These are phyloP conservation scores for Anacardium occidentale DNA, from an alignment of 345 rosid genomes.

Conservation along the genomic window DNA sequence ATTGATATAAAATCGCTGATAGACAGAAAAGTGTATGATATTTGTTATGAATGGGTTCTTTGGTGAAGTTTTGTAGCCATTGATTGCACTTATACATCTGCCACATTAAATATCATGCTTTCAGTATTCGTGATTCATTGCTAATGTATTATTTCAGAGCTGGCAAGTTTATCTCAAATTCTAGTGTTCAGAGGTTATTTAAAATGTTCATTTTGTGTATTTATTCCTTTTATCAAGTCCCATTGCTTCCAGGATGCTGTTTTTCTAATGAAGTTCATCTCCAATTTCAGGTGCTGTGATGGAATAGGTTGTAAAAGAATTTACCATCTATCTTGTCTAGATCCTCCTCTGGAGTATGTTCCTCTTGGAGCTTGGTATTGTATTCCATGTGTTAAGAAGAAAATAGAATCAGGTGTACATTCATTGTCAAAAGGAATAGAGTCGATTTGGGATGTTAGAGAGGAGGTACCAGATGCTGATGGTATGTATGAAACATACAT, in stretches of 20 bases:
- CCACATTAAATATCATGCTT: neutral
- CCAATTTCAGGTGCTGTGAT: slow-evolving; percentile 45
- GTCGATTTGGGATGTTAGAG: slow-evolving; percentile 49
- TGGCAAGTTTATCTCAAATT: neutral
- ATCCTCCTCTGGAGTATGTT: slow-evolving; percentile 37
- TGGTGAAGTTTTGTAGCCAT: neutral
- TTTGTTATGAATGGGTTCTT: neutral
- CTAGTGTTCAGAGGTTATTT: neutral
- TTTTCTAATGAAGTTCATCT: neutral
- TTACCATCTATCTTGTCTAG: slow-evolving; percentile 50
- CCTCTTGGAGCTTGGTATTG: slow-evolving; percentile 57
- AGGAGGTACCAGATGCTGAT: slow-evolving; percentile 29
- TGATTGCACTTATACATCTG: neutral
- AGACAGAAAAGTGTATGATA: too few relatives aligned
- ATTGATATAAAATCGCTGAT: too few relatives aligned
- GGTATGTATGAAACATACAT: slow-evolving; percentile 33
- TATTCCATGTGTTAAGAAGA: slow-evolving; percentile 41
- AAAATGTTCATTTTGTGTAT: neutral
- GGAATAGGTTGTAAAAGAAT: slow-evolving; percentile 50
- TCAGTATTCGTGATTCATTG: neutral
- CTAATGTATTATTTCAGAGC: neutral
- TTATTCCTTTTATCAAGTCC: neutral
- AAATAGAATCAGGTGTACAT: slow-evolving; percentile 38
- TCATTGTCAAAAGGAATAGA: slow-evolving; percentile 52
- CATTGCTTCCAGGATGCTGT: neutral